Percentiles rank a stretch among this genome's conserved stretches.
Conservation (phyloP, 1,139 yeast genomes). For the Eremothecium sinecaudum region DNA sequence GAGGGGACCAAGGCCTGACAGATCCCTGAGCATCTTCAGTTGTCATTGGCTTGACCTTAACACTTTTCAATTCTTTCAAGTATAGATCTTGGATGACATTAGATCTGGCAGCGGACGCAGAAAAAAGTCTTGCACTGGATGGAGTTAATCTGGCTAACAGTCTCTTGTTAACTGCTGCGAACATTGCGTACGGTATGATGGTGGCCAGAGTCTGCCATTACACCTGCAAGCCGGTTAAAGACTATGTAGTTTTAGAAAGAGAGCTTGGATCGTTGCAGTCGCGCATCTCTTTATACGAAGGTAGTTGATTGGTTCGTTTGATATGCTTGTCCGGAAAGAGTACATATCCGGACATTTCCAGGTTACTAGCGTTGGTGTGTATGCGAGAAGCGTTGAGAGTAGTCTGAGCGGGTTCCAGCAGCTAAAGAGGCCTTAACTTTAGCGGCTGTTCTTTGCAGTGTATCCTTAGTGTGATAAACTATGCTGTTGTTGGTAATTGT, state of each 20-base stretch:
- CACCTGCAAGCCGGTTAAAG: no score
- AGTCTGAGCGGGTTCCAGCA: no score
- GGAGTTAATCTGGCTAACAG: constrained; percentile 5
- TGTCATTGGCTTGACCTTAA: constrained; percentile 72
- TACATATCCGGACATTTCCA: no score
- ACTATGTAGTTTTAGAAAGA: no score
- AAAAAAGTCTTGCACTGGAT: constrained; percentile 10
- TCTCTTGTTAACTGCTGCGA: constrained; percentile 5
- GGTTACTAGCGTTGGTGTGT: no score
- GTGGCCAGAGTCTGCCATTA: no score
- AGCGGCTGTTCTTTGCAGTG: not conserved
- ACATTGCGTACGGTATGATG: not conserved
- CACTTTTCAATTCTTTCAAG: constrained; percentile 75
- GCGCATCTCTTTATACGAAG: not conserved
- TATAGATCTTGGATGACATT: constrained; percentile 77
- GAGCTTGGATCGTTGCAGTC: no score
- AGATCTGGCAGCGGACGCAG: constrained; percentile 14
- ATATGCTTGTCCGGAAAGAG: no score
- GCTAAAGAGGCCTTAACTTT: not conserved
- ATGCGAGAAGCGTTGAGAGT: no score
- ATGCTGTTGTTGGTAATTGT: not conserved
- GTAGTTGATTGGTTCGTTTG: not conserved
- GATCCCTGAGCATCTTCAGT: constrained; percentile 68
- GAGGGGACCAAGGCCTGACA: constrained; percentile 74
- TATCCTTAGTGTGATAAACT: constrained; percentile 1